phyloP scores from a whole-genome alignment of 176 grass and related monocot species.

The Elymus sibiricus region DNA sequence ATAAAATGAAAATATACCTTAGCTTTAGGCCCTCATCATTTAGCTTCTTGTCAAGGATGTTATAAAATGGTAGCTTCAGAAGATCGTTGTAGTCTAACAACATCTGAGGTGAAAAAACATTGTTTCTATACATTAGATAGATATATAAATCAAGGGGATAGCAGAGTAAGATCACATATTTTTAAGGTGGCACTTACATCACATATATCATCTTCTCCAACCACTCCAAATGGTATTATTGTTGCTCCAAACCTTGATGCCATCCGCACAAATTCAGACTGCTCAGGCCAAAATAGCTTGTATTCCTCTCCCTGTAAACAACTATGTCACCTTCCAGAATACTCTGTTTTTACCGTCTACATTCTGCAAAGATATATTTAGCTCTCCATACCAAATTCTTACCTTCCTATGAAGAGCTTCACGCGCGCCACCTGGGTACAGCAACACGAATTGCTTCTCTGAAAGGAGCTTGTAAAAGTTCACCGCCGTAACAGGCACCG shows the following conservation, averaged over 20 bases:
- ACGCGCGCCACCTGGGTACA: slow-evolving; percentile 78
- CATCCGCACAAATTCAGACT: slow-evolving; percentile 94
- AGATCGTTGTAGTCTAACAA: slow-evolving; percentile 91
- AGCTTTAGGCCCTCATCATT: slow-evolving; percentile 53
- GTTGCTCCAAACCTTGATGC: slow-evolving; percentile 84
- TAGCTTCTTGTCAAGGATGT: slow-evolving; percentile 54
- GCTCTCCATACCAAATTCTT: neutral
- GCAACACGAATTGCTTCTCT: slow-evolving; percentile 59
- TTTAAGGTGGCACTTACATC: slow-evolving; percentile 43
- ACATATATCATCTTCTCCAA: slow-evolving; percentile 92
- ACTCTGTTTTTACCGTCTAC: slow-evolving; percentile 13
- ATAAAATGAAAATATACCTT: slow-evolving; percentile 43
- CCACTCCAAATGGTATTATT: slow-evolving; percentile 87
- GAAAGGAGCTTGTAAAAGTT: slow-evolving; percentile 93
- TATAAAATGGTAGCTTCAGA: slow-evolving; percentile 79
- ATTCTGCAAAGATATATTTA: neutral
- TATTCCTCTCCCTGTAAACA: slow-evolving; percentile 87
- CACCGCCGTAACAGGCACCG: slow-evolving; percentile 59
- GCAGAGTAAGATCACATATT: neutral
- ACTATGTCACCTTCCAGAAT: neutral
- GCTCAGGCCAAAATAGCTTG: slow-evolving; percentile 83
- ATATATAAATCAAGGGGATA: neutral
- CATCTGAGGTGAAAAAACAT: slow-evolving; percentile 35
- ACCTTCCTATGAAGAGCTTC: slow-evolving; percentile 98
- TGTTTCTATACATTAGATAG: neutral